A percentile compares a stretch with the other conserved stretches of the same genome.
phyloP scores from a whole-genome alignment of 768 basidiomycete genomes.

The Amanita polypyramis region DNA sequence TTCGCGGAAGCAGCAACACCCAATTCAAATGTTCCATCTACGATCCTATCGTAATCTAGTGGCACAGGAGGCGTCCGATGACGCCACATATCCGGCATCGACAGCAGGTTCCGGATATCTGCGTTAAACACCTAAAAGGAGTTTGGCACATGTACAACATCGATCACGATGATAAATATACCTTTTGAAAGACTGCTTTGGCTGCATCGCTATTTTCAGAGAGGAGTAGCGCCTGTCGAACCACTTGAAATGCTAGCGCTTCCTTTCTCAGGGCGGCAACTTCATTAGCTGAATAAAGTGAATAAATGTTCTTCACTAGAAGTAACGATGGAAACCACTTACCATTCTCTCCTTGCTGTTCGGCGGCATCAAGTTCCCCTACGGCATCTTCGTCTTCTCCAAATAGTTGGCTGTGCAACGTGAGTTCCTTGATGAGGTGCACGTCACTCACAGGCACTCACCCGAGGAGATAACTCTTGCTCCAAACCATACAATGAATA shows the following conservation, averaged over 20 bases:
- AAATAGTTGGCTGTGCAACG: conserved; percentile 66
- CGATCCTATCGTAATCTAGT: conserved; percentile 71
- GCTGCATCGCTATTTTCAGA: conserved; percentile 36
- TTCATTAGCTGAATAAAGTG: conserved; percentile 56
- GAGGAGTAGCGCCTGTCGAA: conserved; percentile 57
- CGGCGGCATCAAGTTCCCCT: conserved; percentile 83
- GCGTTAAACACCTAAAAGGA: conserved; percentile 65
- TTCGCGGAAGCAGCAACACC: conserved; percentile 16
- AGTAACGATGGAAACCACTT: conserved; percentile 9
- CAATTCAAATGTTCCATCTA: conserved; percentile 48
- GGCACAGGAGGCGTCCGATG: conserved; percentile 79
- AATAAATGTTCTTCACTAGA: conserved; percentile 1
- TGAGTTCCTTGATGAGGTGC: conserved; percentile 1
- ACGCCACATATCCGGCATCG: conserved; percentile 97
- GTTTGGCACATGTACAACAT: neutral
- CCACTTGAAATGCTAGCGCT: conserved; percentile 77
- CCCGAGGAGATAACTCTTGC: conserved; percentile 93
- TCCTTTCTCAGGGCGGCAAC: conserved; percentile 86
- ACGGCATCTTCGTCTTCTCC: conserved; percentile 84
- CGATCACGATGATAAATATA: conserved; percentile 16
- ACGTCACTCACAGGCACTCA: conserved; percentile 24
- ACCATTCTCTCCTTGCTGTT: conserved; percentile 93
- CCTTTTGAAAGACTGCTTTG: conserved; percentile 77
- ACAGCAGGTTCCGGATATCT: conserved; percentile 82
- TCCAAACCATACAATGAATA: conserved; percentile 99